These are phyloP conservation scores for Cercospora sp. DNA, from an alignment of 2,329 filamentous ascomycete species.

Conservation along the genomic window DNA sequence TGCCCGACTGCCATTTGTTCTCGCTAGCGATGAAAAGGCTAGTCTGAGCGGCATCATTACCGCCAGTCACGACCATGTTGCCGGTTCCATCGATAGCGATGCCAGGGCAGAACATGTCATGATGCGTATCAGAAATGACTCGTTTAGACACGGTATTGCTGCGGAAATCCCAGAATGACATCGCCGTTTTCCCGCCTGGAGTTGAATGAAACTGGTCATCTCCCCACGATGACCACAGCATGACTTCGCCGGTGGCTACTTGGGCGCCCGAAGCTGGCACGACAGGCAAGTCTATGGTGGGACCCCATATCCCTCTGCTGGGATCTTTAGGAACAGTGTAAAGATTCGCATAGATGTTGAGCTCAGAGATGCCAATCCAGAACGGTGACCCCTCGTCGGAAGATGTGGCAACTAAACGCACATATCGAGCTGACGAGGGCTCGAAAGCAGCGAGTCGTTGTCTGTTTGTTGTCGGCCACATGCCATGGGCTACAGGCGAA, in stretches of 20 bases:
- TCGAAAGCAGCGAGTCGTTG: conserved; percentile 12
- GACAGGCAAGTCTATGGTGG: conserved; percentile 12
- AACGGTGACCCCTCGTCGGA: conserved; percentile 10
- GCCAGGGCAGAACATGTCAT: conserved; percentile 57
- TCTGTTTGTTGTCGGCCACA: conserved; percentile 9
- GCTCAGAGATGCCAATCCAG: conserved; percentile 12
- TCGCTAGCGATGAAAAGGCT: conserved; percentile 49
- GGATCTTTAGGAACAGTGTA: conserved; percentile 8
- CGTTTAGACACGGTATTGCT: conserved; percentile 12
- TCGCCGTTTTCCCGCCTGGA: conserved; percentile 12
- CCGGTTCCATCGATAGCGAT: conserved; percentile 54
- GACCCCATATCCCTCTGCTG: conserved; percentile 8
- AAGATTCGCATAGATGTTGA: conserved; percentile 12
- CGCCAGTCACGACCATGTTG: conserved; percentile 56
- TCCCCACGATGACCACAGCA: conserved; percentile 11
- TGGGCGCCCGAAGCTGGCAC: conserved; percentile 9
- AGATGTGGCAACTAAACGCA: conserved; percentile 10
- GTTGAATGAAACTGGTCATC: conserved; percentile 14
- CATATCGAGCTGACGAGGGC: conserved; percentile 9
- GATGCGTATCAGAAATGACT: not conserved
- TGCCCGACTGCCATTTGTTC: conserved; percentile 43
- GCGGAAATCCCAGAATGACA: conserved; percentile 9
- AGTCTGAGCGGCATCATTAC: conserved; percentile 51
- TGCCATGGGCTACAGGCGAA: conserved; percentile 11
- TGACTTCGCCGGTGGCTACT: conserved; percentile 12